These are phyloP conservation scores for Penicillium nordicum DNA, from an alignment of 2,329 filamentous ascomycete genomes.

Conservation along the genomic window DNA sequence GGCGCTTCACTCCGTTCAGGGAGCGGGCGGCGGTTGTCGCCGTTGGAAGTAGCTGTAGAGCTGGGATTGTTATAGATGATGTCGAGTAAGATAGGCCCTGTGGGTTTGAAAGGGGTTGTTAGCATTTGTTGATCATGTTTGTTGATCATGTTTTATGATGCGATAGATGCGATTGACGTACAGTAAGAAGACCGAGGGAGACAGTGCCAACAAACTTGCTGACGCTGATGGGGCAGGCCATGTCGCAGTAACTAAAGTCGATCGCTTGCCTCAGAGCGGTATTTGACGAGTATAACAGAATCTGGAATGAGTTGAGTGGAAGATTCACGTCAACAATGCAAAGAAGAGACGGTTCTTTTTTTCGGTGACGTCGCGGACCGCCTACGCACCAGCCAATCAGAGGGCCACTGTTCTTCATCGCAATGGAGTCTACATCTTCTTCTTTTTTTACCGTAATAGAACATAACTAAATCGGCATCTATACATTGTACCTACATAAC, in stretches of 20 bases:
- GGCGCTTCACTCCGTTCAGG: conserved; percentile 63
- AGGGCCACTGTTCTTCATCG: background rate
- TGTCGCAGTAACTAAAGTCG: conserved; percentile 36
- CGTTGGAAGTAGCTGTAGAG: conserved; percentile 75
- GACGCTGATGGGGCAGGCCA: conserved; percentile 69
- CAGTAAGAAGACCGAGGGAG: conserved; percentile 81
- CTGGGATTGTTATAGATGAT: conserved; percentile 71
- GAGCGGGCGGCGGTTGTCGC: conserved; percentile 67
- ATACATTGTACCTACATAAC: background rate
- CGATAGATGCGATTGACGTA: conserved; percentile 47
- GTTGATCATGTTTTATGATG: conserved; percentile 5
- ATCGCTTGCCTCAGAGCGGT: background rate
- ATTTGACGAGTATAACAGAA: background rate
- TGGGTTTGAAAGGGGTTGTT: background rate
- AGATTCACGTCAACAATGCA: background rate
- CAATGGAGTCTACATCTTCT: too few species aligned
- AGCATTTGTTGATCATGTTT: conserved; percentile 1
- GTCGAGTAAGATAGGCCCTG: conserved; percentile 88
- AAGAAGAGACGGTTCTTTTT: background rate
- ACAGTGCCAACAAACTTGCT: conserved; percentile 93
- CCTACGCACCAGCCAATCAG: conserved; percentile 5
- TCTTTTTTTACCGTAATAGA: background rate
- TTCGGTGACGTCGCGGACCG: conserved; percentile 6
- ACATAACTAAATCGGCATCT: background rate
- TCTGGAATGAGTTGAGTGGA: background rate